Conservation (phyloP, 768 basidiomycete genomes). For the Amanita polypyramis region DNA sequence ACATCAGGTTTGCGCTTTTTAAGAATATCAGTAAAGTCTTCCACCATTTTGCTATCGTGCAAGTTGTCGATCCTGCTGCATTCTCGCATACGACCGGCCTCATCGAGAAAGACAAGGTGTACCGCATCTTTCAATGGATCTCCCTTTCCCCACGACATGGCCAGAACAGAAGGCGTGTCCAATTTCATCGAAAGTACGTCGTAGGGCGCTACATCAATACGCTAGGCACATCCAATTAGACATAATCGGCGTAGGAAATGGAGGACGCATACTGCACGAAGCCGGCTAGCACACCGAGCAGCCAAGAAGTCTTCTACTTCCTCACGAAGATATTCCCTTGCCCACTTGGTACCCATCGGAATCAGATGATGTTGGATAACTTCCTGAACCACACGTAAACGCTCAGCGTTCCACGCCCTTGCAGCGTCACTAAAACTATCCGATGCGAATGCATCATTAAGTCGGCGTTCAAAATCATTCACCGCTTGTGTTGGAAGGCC, state of each 20-base stretch:
- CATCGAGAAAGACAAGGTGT: conserved; percentile 75
- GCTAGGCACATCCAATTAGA: conserved; percentile 30
- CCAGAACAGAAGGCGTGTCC: conserved; percentile 70
- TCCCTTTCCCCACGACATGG: conserved; percentile 91
- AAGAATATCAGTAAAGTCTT: conserved; percentile 76
- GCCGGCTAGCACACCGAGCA: conserved; percentile 47
- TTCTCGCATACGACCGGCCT: conserved; percentile 85
- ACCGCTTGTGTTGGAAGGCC: conserved; percentile 51
- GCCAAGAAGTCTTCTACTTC: conserved; percentile 85
- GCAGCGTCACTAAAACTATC: conserved; percentile 79
- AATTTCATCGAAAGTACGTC: conserved; percentile 46
- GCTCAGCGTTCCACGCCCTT: conserved; percentile 84
- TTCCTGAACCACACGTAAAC: conserved; percentile 68
- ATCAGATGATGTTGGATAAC: conserved; percentile 75
- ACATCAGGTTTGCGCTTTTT: conserved; percentile 79
- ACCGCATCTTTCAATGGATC: conserved; percentile 89
- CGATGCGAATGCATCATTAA: conserved; percentile 78
- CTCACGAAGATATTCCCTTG: conserved; percentile 78
- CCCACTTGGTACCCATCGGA: conserved; percentile 80
- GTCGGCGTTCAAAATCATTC: conserved; percentile 57
- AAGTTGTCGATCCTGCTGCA: conserved; percentile 86
- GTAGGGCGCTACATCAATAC: conserved; percentile 77
- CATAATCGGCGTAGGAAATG: background rate
- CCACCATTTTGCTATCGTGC: conserved; percentile 50
- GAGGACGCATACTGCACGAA: conserved; percentile 51